Base-by-base conservation (phyloP, 768 basidiomycete species). In the Podaxis pistillaris region DNA sequence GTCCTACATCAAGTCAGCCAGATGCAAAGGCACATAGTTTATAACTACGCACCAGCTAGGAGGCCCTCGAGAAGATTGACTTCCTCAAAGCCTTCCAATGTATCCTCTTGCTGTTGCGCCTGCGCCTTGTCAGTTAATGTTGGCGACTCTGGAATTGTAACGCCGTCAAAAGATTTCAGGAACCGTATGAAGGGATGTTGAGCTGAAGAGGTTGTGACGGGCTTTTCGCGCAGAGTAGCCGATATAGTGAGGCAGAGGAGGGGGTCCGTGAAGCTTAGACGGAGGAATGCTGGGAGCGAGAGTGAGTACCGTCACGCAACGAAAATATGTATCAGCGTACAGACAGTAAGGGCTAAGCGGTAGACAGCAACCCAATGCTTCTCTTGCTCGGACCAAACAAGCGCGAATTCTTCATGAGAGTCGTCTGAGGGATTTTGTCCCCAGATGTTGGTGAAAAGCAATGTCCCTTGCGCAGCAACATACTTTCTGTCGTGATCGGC, bases 161-260 rank as follows among this genome's bases (percentile, higher is more conserved):
- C 70, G 9, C 76, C 78, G 3, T 56, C 61, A 11, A 78, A 64
- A 0, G 76, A 73, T 9, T 72, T 68, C 19, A 85, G 67, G 64
- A 76, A 83, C 41, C 63, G 55, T 11, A 76, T 68, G 2, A 85
- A 72, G 4, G 83, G 83, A 65, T 82, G 79, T 8, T 76, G 75
- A 8, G 78, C 70, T 47, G 78, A 76, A 6, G 61, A 50, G 4
- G 73, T 70, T 1, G 81, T 67, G 6, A 91, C 71, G 0, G 88
- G 84, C 68, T 86, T 91, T 24, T 96, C 93, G 54, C 94, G 84
- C n/a, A 96, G 76, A 0, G 94, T 97, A n/a, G 87, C 82, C 2
- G 91, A 93, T 3, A 88, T 81, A 0, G 94, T 97, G 30, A 97
- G 74, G 68, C 90, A 94, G 28, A 97, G 81, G 11, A 96, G 73